Conservation (phyloP, 805 yeast genomes). For the Candida saitoana region DNA sequence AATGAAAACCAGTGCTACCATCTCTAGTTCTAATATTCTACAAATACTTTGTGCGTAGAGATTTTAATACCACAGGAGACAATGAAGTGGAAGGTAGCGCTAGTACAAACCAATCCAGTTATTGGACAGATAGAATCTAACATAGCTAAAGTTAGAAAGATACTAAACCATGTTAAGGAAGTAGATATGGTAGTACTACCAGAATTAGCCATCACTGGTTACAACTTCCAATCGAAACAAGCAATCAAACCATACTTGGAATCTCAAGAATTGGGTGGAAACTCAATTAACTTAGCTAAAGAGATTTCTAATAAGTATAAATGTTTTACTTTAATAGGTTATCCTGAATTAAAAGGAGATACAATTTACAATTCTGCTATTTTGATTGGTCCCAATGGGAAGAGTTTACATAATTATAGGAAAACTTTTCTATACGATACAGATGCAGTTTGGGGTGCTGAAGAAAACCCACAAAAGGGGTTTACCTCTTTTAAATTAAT, state of each 20-base stretch:
- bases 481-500: conserved; percentile 50
- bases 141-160: conserved; percentile 39
- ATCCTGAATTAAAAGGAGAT: conserved; percentile 54
- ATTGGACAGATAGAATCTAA: conserved; percentile 59
- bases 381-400: conserved; percentile 57
- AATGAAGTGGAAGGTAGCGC: conserved; percentile 53
- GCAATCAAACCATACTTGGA: conserved; percentile 61
- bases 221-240: conserved; percentile 50
- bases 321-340: conserved; percentile 76
- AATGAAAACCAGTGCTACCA: no score
- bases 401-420: conserved; percentile 60
- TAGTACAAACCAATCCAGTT: conserved; percentile 63
- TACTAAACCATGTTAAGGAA: conserved; percentile 26
- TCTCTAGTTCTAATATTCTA: no score
- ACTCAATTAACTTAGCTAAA: conserved; percentile 53
- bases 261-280: conserved; percentile 34
- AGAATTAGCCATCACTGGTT: conserved; percentile 82
- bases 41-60: no score
- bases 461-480: conserved; percentile 55
- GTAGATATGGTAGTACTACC: conserved; percentile 77
- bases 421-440: conserved; percentile 75
- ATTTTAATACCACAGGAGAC: no score
- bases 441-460: conserved; percentile 77
- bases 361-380: conserved; percentile 67
- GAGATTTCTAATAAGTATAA: conserved; percentile 44